These are phyloP conservation scores for Eutypella sp. DNA, from an alignment of 2,329 filamentous ascomycete species.

Conservation along the genomic window DNA sequence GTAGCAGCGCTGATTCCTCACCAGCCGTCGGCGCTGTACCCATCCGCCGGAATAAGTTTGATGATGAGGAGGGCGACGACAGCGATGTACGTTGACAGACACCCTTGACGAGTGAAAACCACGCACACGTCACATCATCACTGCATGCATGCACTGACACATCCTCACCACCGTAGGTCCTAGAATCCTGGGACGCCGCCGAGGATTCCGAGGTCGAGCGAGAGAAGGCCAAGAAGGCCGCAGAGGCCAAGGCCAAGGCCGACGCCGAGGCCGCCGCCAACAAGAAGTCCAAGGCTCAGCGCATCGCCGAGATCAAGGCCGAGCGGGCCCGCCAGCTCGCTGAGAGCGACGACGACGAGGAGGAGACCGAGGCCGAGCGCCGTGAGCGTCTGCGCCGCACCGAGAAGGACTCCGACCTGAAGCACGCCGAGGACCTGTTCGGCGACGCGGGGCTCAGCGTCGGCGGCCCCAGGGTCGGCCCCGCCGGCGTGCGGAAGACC, in stretches of 20 bases:
- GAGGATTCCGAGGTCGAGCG: constrained; percentile 96
- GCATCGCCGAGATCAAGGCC: constrained; percentile 74
- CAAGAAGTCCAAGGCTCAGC: constrained; percentile 84
- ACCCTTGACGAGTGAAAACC: too few species aligned
- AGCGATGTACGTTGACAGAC: constrained; percentile 67
- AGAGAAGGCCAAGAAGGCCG: constrained; percentile 86
- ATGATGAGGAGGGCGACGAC: constrained; percentile 83
- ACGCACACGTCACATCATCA: too few species aligned
- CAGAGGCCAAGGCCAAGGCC: constrained; percentile 81
- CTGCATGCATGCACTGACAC: constrained; percentile 3
- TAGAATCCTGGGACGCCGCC: constrained; percentile 94
- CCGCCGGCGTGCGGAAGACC: constrained; percentile 59
- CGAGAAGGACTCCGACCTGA: constrained; percentile 84
- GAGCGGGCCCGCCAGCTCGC: constrained; percentile 49
- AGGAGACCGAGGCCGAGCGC: constrained; percentile 67
- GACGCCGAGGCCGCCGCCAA: constrained; percentile 82
- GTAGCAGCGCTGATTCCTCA: constrained; percentile 31
- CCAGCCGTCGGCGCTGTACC: constrained; percentile 33
- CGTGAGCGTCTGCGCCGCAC: constrained; percentile 70
- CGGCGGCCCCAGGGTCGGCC: constrained; percentile 54
- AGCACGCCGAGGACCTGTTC: constrained; percentile 88
- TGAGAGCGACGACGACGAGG: constrained; percentile 56
- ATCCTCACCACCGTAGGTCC: constrained; percentile 53
- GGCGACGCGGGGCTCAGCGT: constrained; percentile 61
- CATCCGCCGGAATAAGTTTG: constrained; percentile 63